Evolutionary conservation across 2,329 filamentous ascomycete species (phyloP).

Genomic region (Penicillium rolfsii): DNA sequence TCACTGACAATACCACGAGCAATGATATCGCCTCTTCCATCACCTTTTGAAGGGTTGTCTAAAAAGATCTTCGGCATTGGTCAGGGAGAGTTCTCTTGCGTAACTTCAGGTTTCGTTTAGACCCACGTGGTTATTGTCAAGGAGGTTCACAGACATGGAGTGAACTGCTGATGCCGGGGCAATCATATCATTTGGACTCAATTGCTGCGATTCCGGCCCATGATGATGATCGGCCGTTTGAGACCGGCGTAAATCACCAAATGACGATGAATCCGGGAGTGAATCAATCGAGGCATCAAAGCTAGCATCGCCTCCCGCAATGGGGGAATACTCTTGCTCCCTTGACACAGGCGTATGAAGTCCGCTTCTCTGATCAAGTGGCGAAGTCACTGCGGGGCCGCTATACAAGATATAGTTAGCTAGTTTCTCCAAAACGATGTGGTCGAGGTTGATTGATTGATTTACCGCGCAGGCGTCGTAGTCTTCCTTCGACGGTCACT

Average conservation of each 20-base stretch:
- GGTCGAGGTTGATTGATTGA: not conserved
- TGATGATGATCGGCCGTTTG: constrained; percentile 31
- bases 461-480: constrained; percentile 31
- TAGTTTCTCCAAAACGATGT: constrained; percentile 1
- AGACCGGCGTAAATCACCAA: constrained; percentile 27
- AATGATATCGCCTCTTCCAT: constrained; percentile 36
- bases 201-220: constrained; percentile 38
- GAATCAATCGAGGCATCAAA: constrained; percentile 30
- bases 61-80: constrained; percentile 34
- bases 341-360: constrained; percentile 31
- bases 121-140: constrained; percentile 35
- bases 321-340: constrained; percentile 34
- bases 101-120: not conserved
- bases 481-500: constrained; percentile 30
- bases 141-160: constrained; percentile 42
- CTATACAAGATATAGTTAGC: constrained; percentile 20
- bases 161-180: constrained; percentile 41
- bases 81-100: not conserved
- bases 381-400: constrained; percentile 22
- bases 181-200: constrained; percentile 43
- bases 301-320: constrained; percentile 23
- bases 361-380: constrained; percentile 24
- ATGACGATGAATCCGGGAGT: constrained; percentile 23
- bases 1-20: constrained; percentile 39
- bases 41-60: constrained; percentile 34